Percentiles rank a stretch among this genome's conserved stretches.
Conservation (phyloP, 352 stramenopile species). For the Pilasporangium apinafurcum region DNA sequence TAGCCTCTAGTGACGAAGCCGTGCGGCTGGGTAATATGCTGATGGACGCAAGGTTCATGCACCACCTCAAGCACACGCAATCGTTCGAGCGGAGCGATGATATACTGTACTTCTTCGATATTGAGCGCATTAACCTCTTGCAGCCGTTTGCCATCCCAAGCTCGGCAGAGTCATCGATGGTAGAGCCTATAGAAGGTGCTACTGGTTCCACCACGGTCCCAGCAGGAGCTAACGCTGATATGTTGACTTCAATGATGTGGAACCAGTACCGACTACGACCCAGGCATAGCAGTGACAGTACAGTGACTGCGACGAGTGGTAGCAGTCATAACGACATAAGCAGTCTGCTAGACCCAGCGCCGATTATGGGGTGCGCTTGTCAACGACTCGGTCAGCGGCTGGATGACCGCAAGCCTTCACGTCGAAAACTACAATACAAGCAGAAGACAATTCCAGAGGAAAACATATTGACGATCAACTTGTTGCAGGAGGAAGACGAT, state of each 20-base stretch:
- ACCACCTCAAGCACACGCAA: constrained; percentile 21
- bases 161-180: too few relatives aligned
- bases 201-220: too few relatives aligned
- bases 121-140: constrained; percentile 14
- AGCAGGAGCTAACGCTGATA: too few relatives aligned
- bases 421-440: constrained; percentile 10
- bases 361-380: constrained; percentile 13
- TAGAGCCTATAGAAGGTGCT: too few relatives aligned
- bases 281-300: too few relatives aligned
- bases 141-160: constrained; percentile 22
- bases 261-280: too few relatives aligned
- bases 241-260: too few relatives aligned
- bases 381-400: constrained; percentile 21
- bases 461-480: constrained; percentile 2
- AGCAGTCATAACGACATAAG: background rate
- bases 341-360: too few relatives aligned
- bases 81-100: constrained; percentile 13
- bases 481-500: constrained; percentile 5
- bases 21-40: constrained; percentile 30
- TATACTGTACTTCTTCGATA: constrained; percentile 23
- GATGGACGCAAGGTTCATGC: constrained; percentile 23
- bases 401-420: constrained; percentile 11
- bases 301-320: background rate
- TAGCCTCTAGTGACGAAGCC: constrained; percentile 10
- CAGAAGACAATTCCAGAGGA: constrained; percentile 12